Evolutionary conservation across 345 rosid species (phyloP), one percentile per base, ranked within the genome.

Genomic region (Eucalyptus pauciflora): DNA sequence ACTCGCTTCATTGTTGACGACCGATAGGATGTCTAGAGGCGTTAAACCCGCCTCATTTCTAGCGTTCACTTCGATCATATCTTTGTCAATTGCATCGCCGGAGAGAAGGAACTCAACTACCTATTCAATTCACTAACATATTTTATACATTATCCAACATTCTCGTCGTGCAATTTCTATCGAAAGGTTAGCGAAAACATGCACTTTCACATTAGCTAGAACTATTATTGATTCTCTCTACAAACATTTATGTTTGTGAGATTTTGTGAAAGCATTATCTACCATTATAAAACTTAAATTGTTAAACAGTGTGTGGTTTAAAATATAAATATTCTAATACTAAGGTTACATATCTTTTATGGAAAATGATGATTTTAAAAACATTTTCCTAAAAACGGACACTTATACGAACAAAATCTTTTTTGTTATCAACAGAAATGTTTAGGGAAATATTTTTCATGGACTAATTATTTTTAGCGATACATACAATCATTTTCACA

Each of bases 1-100:
- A 80, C 91, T 91, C 49, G 92, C 90, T 86, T 90, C 93, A 89
- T 18, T 87, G 89, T 87, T 88, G 71, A 88, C 25, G 22, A 88
- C 9, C 69, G 76, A 81, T 31, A 93, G 89, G 51, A 90, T 8
- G 86, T 90, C 92, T 46, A 90, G 79, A 43, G 92, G 87, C 85
- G 92, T 93, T 27, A 87, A 87, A 24, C 94, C 93, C 11, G 89
- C 89, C 13, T 86, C 60, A 88, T 91, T 92, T 62, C 87, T 37
- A 50, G 92, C 54, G 86, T 91, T 91, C 50, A 92, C 88, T 52
- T 93, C 90, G 64, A 90, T 52, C 22, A 16, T 41, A 29, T 76
- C 86, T 88, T 58, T 88, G 6, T 50, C 64, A 71, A 90, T 87
- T 54, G 79, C 85, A 24, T 76, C 27, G 7, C 71, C 56, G 33